Evolutionary conservation across 352 stramenopile species (phyloP), one percentile per base, ranked within the genome.

Genomic region (Phytophthora rubi): DNA sequence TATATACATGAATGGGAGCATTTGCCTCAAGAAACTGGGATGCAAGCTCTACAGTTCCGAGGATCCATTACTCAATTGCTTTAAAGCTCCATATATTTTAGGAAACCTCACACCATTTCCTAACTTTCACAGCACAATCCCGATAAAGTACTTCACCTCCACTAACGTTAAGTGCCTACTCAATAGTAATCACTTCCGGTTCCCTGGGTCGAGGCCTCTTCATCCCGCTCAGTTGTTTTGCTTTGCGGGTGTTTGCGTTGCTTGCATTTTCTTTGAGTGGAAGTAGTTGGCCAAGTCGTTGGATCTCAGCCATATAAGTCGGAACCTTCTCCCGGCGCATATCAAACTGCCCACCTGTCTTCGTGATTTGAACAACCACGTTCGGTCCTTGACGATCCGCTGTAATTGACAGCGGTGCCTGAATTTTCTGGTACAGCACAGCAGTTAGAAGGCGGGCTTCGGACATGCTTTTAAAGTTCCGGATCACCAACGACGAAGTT

Each of bases 261-360:
- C 13, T 47, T 8, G 37, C 6, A 13, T 49, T 67, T 54, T 53
- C 51, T 21, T 56, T 18, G 6, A 12, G 39, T 13, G 53, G n/a
- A 15, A 68, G 28, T 6, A 68, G 37, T 6, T 33, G 13, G 2
- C 54, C 53, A 3, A 64, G 45, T 0, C 54, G 62, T 39, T 32
- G 6, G 7, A 70, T 59, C 53, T 70, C 62, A 53, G 62, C 62
- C 35, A 64, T 51, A 53, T 61, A 60, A 5, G 26, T 16, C 0
- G 55, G 39, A 13, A 61, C 39, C 44, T 65, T 45, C 16, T 45
- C 32, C 33, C 62, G 53, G 18, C 39, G 57, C 18, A 6, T 15
- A 33, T 59, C 57, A 48, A 71, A 66, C 18, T 67, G 28, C 6
- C 65, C 65, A 21, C 65, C 65, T 39, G 45, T 60, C 47, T 71